Conservation (phyloP, 2,329 filamentous ascomycete genomes). For the Monilinia aucupariae region DNA sequence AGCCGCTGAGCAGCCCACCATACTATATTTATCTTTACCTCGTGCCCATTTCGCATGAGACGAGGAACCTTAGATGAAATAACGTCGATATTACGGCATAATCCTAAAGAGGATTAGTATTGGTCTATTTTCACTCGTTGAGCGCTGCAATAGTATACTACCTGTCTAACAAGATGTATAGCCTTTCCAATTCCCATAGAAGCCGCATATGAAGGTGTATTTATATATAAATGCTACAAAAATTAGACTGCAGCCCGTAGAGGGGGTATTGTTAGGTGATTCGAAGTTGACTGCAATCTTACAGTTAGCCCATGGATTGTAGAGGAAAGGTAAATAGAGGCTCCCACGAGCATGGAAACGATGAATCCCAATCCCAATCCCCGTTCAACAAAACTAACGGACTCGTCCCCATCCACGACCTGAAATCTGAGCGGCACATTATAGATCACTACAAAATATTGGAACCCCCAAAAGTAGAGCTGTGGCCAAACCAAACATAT, state of each 20-base stretch:
- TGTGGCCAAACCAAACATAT: too few species aligned
- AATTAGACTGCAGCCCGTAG: slow-evolving; percentile 61
- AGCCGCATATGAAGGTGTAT: slow-evolving; percentile 28
- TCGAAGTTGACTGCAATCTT: too few species aligned
- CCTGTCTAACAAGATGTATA: slow-evolving; percentile 42
- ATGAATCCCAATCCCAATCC: too few species aligned
- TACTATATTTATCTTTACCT: too few species aligned
- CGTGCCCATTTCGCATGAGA: too few species aligned
- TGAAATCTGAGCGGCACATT: too few species aligned
- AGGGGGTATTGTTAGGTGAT: slow-evolving; percentile 58
- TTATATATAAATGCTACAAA: slow-evolving; percentile 37
- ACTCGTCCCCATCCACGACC: too few species aligned
- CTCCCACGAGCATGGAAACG: too few species aligned
- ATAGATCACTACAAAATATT: too few species aligned
- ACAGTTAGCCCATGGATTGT: slow-evolving; percentile 31
- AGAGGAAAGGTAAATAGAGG: slow-evolving; percentile 12
- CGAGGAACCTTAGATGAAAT: slow-evolving; percentile 7
- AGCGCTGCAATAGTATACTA: slow-evolving; percentile 8
- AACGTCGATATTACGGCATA: not conserved
- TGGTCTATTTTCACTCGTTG: not conserved
- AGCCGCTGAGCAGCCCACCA: too few species aligned
- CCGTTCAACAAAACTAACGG: too few species aligned
- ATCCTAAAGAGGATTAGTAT: not conserved
- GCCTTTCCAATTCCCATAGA: slow-evolving; percentile 29
- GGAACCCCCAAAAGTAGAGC: too few species aligned